Base-by-base conservation (phyloP, 169 alveolate genomes). In the Fabrea salina region DNA sequence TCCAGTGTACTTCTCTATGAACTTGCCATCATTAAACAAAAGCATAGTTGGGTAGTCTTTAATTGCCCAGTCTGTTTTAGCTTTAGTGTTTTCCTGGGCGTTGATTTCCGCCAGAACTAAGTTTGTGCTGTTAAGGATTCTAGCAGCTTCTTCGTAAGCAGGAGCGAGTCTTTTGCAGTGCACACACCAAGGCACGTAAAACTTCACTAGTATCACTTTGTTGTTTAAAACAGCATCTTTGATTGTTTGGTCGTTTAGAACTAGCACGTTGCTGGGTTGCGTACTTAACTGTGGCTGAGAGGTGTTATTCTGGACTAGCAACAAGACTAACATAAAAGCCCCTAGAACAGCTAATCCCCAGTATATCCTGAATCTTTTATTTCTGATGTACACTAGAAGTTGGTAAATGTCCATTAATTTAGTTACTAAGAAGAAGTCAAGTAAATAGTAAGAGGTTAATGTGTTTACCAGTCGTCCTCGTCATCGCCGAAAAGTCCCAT, bases 81-180 rank as follows among this genome's bases (percentile, higher is more conserved):
- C 85, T 53, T 84, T 83, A 16, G 61, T 86, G 58, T 93, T 87
- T n/a, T 74, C 93, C 43, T 97, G 93, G 44, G 97, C 95, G 86
- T 96, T 97, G 33, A 96, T 88, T 76, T 96, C 94, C 27, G 98
- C 99, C 22, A 97, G 70, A 33, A 83, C 81, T 56, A 91, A 87
- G 11, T 83, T 81, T 43, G 95, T 80, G 47, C 89, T 92, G 50
- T 83, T 57, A 4, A 94, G 88, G 49, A 82, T 54, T 49, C 82
- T 91, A 5, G 98, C 98, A 22, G 99, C 99, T 83, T 93, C 94
- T 79, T 92, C 94, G 80, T 94, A 97, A 75, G 95, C 98, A 27
- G 99, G 99, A 54, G 98, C 98, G 49, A 97, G 88, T 51, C 90
- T 83, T 89, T 97, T 96, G 86, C 99, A 96, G 85, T 96, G 98